Conservation (phyloP, 345 rosid species). For the Cochlearia excelsa region DNA sequence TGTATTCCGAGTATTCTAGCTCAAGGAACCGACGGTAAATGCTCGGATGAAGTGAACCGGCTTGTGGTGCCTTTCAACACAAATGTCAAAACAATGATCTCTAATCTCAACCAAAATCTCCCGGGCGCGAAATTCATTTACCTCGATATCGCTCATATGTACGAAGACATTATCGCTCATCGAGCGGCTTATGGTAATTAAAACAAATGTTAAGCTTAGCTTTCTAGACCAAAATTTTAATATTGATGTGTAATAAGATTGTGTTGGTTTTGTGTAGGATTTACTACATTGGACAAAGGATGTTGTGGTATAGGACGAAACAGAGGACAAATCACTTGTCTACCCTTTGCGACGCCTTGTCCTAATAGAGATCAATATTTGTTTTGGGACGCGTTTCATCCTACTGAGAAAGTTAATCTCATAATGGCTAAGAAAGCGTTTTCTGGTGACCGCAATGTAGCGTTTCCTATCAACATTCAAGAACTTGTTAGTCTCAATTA, state of each 20-base stretch:
- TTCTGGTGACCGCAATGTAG: slow-evolving; percentile 50
- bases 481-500: slow-evolving; percentile 58
- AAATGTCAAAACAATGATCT: slow-evolving; percentile 73
- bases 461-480: slow-evolving; percentile 71
- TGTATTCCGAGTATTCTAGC: slow-evolving; percentile 96
- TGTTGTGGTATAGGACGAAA: slow-evolving; percentile 92
- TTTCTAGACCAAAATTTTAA: too few species aligned
- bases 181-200: slow-evolving; percentile 59
- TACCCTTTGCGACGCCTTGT: slow-evolving; percentile 90
- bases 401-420: slow-evolving; percentile 80
- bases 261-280: slow-evolving; percentile 40
- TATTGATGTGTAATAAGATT: background rate
- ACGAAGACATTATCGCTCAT: slow-evolving; percentile 53
- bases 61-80: slow-evolving; percentile 72
- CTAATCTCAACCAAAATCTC: slow-evolving; percentile 57
- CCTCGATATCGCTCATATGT: slow-evolving; percentile 59
- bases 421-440: slow-evolving; percentile 70
- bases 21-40: slow-evolving; percentile 55
- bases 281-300: slow-evolving; percentile 68
- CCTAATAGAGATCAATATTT: slow-evolving; percentile 58
- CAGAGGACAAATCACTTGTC: slow-evolving; percentile 89
- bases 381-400: slow-evolving; percentile 98
- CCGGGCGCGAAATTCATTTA: slow-evolving; percentile 62
- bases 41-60: slow-evolving; percentile 80
- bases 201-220: background rate